Evolutionary conservation across 352 stramenopile genomes (phyloP), one percentile per base, ranked within the genome.

Genomic region (Phytopythium helicoides): DNA sequence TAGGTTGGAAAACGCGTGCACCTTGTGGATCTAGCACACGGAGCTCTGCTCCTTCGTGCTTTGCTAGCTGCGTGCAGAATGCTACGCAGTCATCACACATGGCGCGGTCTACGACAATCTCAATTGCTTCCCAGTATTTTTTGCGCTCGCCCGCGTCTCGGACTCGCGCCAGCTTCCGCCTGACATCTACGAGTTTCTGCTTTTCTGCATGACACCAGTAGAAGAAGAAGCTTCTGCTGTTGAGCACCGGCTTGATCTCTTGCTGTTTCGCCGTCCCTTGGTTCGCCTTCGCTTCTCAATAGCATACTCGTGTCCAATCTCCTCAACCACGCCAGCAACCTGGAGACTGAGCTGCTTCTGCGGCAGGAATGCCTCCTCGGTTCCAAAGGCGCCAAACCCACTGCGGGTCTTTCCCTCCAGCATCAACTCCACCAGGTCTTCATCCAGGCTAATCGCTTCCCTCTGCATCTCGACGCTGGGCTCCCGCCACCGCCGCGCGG

Each of bases 201-300:
- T 94, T 94, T 54, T 94, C 83, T 3, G 83, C 83, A 54, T 94
- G 83, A 50, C 83, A 92, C 83, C 83, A 94, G 45, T 91, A 87
- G 52, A 94, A 82, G 62, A 85, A 91, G 51, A 92, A 94, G 51
- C 83, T 94, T 11, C 83, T 69, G 52, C 81, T 90, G 53, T 92
- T 94, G 23, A 94, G 73, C 23, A 84, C 76, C 0, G 62, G 72
- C 14, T 67, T 51, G 15, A 62, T 74, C 3, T 68, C 26, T 67
- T 51, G 12, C 67, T 71, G 19, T 56, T 61, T 25, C 16, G 1
- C 9, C n/a, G 0, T 18, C 12, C 22, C 47, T 84, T 86, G 34
- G 62, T 81, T 18, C 63, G 64, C 0, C 42, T 23, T 3, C 0
- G 42, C 28, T 12, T 52, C 57, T 94, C 81, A 26, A 91, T 64